A percentile compares a stretch with the other conserved stretches of the same genome.
Evolutionary conservation across 2,329 filamentous ascomycete species (phyloP).

Genomic region (Botryotinia calthae): DNA sequence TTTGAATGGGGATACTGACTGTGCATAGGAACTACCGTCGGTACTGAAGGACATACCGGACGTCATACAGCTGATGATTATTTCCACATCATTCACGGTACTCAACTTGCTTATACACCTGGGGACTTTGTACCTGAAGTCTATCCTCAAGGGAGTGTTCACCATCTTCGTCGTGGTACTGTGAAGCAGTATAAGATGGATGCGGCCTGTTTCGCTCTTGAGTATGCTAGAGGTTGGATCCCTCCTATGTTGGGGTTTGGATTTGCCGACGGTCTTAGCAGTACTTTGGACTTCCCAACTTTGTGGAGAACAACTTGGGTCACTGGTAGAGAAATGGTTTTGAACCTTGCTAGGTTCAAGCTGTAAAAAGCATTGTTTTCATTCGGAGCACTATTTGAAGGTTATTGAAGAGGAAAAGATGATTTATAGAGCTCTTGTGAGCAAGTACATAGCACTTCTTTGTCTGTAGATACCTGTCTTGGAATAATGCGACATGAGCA

Average conservation of each 20-base stretch:
- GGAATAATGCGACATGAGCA: neutral
- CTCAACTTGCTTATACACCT: constrained; percentile 71
- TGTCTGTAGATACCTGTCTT: constrained; percentile 13
- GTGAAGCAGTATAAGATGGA: constrained; percentile 86
- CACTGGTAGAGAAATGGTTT: constrained; percentile 73
- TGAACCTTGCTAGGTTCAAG: constrained; percentile 57
- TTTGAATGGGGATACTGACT: neutral
- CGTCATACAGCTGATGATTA: constrained; percentile 92
- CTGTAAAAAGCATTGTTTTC: neutral
- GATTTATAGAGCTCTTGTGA: constrained; percentile 6
- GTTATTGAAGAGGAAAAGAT: neutral
- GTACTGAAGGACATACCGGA: constrained; percentile 84
- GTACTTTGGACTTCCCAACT: constrained; percentile 81
- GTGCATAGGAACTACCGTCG: constrained; percentile 62
- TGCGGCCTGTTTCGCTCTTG: constrained; percentile 72
- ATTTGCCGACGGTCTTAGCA: constrained; percentile 75
- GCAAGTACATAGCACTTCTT: constrained; percentile 1
- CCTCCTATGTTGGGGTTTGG: constrained; percentile 91
- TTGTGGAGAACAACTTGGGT: constrained; percentile 74
- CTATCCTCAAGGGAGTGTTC: constrained; percentile 66
- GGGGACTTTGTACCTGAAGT: constrained; percentile 66
- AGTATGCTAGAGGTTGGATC: constrained; percentile 87
- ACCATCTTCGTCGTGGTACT: constrained; percentile 68
- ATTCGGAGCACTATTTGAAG: neutral
- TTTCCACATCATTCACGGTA: constrained; percentile 83